These are phyloP conservation scores for Dacryopinax spathularia DNA, from an alignment of 768 basidiomycete genomes.

Conservation along the genomic window DNA sequence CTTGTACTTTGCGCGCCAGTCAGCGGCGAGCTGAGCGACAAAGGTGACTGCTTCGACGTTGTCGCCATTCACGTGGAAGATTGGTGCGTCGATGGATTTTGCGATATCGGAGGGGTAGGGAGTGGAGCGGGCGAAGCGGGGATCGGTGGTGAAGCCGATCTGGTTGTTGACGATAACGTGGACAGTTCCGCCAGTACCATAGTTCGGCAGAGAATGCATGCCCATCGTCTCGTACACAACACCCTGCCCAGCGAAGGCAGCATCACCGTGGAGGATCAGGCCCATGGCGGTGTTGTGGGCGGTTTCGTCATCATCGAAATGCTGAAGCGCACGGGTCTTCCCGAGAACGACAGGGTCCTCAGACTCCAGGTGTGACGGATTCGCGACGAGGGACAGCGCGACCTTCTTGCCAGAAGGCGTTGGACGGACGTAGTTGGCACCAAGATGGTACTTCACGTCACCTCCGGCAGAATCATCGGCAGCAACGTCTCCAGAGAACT, in stretches of 20 bases:
- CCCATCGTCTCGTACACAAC: constrained; percentile 99
- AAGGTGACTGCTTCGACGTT: constrained; percentile 97
- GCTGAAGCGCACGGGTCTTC: constrained; percentile 93
- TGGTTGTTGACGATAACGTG: constrained; percentile 99
- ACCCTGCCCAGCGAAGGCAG: constrained; percentile 96
- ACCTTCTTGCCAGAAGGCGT: constrained; percentile 98
- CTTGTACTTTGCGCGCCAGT: constrained; percentile 96
- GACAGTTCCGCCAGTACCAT: constrained; percentile 95
- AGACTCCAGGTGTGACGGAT: constrained; percentile 95
- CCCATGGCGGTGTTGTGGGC: constrained; percentile 79
- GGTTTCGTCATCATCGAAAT: constrained; percentile 76
- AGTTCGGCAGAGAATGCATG: constrained; percentile 85
- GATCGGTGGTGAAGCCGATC: constrained; percentile 98
- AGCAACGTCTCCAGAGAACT: constrained; percentile 65
- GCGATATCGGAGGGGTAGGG: constrained; percentile 97
- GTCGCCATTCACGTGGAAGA: constrained; percentile 99
- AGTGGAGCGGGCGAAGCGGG: constrained; percentile 91
- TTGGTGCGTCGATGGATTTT: constrained; percentile 93
- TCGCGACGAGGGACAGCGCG: constrained; percentile 90
- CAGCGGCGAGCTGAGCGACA: constrained; percentile 93
- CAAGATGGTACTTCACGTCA: constrained; percentile 98
- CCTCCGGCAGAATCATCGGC: constrained; percentile 72
- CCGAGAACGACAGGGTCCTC: constrained; percentile 97
- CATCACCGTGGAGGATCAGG: constrained; percentile 92
- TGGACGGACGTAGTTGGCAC: constrained; percentile 95